Evolutionary conservation across 2,329 filamentous ascomycete species (phyloP).

Genomic region (Emericellopsis cladophorae): DNA sequence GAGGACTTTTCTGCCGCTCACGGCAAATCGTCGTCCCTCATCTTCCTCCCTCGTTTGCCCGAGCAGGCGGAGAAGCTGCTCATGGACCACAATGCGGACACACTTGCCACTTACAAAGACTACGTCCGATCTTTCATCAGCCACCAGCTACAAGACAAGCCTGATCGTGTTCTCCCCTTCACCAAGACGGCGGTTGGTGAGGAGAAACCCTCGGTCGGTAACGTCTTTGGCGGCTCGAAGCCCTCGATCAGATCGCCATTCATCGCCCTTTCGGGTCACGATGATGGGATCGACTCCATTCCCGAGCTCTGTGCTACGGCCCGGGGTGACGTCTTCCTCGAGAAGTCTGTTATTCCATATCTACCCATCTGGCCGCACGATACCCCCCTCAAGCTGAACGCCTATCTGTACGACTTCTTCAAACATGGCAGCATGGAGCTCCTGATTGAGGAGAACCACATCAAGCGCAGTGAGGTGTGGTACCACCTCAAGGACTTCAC

Average conservation of each 20-base stretch:
- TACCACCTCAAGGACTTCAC: constrained; percentile 51
- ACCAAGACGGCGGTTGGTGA: constrained; percentile 34
- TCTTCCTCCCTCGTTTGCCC: constrained; percentile 54
- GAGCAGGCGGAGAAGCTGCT: constrained; percentile 41
- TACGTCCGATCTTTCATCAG: constrained; percentile 60
- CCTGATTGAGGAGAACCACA: constrained; percentile 50
- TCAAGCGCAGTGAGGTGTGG: constrained; percentile 58
- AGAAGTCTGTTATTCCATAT: constrained; percentile 60
- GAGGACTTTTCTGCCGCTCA: constrained; percentile 34
- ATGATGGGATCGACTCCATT: constrained; percentile 51
- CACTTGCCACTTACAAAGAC: constrained; percentile 49
- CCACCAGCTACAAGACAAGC: constrained; percentile 40
- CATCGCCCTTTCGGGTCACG: constrained; percentile 55
- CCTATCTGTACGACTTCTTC: constrained; percentile 66
- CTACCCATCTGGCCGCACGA: constrained; percentile 49
- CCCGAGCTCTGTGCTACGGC: constrained; percentile 54
- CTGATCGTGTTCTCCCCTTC: constrained; percentile 46
- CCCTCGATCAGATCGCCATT: constrained; percentile 50
- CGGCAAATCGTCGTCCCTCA: constrained; percentile 46
- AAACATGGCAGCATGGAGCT: constrained; percentile 54
- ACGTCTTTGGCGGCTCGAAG: background rate
- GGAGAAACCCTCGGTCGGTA: constrained; percentile 4
- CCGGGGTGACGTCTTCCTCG: constrained; percentile 59
- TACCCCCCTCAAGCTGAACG: constrained; percentile 40
- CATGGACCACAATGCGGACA: constrained; percentile 49